phyloP scores from a whole-genome alignment of 2,329 filamentous ascomycete genomes.

The Colletotrichum melonis region DNA sequence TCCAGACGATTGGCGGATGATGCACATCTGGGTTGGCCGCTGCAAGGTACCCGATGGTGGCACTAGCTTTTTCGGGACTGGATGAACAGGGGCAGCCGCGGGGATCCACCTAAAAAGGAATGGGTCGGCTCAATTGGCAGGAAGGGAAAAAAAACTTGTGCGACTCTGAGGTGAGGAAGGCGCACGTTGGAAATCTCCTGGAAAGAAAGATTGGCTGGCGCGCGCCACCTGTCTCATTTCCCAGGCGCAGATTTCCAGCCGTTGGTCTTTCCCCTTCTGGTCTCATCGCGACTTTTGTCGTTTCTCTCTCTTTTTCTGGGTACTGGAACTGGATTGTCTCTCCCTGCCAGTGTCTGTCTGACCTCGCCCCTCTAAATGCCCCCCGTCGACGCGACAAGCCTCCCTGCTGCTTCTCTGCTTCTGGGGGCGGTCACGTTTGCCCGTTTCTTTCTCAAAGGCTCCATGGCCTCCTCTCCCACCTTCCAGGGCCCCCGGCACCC shows the following conservation, averaged over 20 bases:
- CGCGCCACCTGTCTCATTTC: constrained; percentile 28
- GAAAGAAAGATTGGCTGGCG: constrained; percentile 20
- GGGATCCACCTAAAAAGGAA: neutral
- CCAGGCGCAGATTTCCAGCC: constrained; percentile 17
- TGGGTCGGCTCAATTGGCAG: too few species aligned
- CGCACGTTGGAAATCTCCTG: constrained; percentile 21
- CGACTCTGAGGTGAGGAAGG: neutral
- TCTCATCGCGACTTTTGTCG: neutral
- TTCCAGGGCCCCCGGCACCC: neutral
- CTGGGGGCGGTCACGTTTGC: constrained; percentile 11
- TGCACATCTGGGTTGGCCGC: constrained; percentile 25
- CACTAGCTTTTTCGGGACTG: neutral
- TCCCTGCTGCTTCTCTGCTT: constrained; percentile 1
- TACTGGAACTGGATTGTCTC: too few species aligned
- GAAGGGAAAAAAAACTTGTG: neutral
- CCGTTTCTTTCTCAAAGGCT: neutral
- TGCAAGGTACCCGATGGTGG: constrained; percentile 33
- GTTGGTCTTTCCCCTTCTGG: constrained; percentile 32
- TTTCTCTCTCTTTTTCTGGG: neutral
- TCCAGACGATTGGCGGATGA: constrained; percentile 28
- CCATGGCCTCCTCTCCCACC: neutral
- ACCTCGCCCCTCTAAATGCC: neutral
- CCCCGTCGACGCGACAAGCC: neutral
- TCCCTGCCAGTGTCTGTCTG: neutral
- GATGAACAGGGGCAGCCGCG: neutral